A percentile compares a stretch with the other conserved stretches of the same genome.
Conservation (phyloP, 768 basidiomycete species). For the Mycena pura region DNA sequence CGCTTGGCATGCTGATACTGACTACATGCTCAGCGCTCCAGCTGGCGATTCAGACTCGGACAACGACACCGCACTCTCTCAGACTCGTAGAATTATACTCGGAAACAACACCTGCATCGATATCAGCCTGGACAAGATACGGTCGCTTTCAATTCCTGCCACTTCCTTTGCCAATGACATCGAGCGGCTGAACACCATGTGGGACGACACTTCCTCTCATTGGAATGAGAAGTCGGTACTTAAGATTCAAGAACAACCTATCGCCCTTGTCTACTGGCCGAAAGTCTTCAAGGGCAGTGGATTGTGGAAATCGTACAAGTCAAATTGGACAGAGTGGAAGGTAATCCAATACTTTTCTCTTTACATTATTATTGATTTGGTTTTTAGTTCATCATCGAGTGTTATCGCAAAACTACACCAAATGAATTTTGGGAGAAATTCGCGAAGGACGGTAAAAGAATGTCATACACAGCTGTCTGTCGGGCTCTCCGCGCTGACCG, state of each 20-base stretch:
- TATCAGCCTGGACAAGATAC: background rate
- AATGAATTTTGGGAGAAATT: conserved; percentile 28
- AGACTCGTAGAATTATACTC: background rate
- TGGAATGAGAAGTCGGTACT: conserved; percentile 30
- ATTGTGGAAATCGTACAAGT: conserved; percentile 3
- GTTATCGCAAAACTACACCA: conserved; percentile 16
- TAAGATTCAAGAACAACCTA: conserved; percentile 17
- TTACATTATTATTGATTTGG: background rate
- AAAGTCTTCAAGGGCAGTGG: conserved; percentile 8
- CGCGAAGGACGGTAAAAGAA: conserved; percentile 4
- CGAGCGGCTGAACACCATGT: conserved; percentile 28
- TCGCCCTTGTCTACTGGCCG: conserved; percentile 13
- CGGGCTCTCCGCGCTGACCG: conserved; percentile 6
- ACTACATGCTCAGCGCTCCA: background rate
- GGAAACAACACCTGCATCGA: background rate
- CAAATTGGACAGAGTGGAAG: conserved; percentile 22
- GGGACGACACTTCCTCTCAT: conserved; percentile 31
- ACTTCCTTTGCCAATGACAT: conserved; percentile 30
- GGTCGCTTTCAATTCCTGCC: conserved; percentile 7
- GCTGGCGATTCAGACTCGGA: background rate
- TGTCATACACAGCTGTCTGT: conserved; percentile 25
- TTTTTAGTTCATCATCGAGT: conserved; percentile 22
- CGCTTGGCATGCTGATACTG: no score
- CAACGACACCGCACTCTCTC: no score
- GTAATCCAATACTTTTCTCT: background rate